Evolutionary conservation across 495 filamentous ascomycete genomes (phyloP), one percentile per base, ranked within the genome.

Genomic region (Aspergillus wentii): DNA sequence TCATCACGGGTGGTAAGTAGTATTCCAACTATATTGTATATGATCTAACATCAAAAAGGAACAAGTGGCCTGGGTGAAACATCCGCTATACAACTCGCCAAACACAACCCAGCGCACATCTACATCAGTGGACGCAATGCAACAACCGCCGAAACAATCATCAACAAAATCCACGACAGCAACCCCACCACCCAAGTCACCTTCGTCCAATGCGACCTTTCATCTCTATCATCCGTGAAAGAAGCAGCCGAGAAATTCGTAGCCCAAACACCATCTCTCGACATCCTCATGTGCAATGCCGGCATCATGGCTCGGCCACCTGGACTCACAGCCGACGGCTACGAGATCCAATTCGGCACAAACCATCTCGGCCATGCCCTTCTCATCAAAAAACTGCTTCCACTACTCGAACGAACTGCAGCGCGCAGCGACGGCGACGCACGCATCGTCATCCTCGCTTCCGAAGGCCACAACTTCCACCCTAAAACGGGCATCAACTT

Each of bases 331-430:
- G 40, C 49, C 1, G 79, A 88, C 33, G 80, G 81, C 15, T 84
- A 78, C 56, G 83, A 88, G 49, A 55, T 77, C 9, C 79, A 85
- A 41, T 79, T 86, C 35, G 80, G 75, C 6, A 78, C 74, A 3
- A 89, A 88, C 48, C 75, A 86, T 50, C 58, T 88, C 29, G 78
- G 75, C 5, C 81, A 84, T 42, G 74, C 75, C 14, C 67, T 85
- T 2, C 59, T 88, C 5, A 78, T 76, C 21, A 68, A 69, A 18
- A 64, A 75, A 0, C 53, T 88, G 3, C 62, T 85, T 0, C 79
- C 80, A 1, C 57, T 67, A 1, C 57, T 87, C 1, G 29, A 54
- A 25, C 20, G 20, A 8, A 37, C 48, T 57, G 19, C 43, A 52
- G 18, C 75, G 69, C 7, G 58, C 65, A 22, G 44, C 57, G 38